Evolutionary conservation across 2,329 filamentous ascomycete genomes (phyloP), one percentile per base, ranked within the genome.

Genomic region (Fusarium liriodendri): DNA sequence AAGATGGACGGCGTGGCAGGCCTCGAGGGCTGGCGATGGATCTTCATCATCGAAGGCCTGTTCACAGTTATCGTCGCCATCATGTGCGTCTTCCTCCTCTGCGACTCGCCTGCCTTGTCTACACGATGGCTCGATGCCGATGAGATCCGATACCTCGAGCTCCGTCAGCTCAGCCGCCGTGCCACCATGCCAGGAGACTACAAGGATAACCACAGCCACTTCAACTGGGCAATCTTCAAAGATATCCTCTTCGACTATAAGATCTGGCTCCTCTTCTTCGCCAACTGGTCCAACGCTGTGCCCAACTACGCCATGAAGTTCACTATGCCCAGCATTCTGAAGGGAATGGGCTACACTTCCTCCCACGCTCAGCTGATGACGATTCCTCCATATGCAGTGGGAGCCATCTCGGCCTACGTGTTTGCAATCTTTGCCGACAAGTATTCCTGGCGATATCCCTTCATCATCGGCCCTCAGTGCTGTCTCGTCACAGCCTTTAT

Each of bases 171-270:
- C 4, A 54, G 50, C 7, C 50, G 50, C 4, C 50, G 50, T 4
- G 50, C 50, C 5, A 54, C 50, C 6, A 54, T 33, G 27, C 50
- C 50, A 8, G 50, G 50, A 29, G 50, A 54, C 18, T 54, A 54
- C 50, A 54, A 54, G 3, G 50, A 54, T 11, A 22, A 54, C 27
- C 6, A 33, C n/a, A 54, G 50, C 29, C 50, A 54, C 4, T 54
- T 54, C n/a, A 54, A 54, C 27, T 29, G 6, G 27, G 18, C 76
- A 1, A 76, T 80, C 1, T 74, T 85, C n/a, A 72, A 81, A 9
- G 80, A 82, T 8, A 85, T 87, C 5, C 62, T 87, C 1, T 79
- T 78, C 7, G 86, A 88, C 74, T 87, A 85, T 82, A 86, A 88
- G 76, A 84, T 84, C 16, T 84, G 82, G 67, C 76, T 83, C 11